Evolutionary conservation across 83 land plant species (phyloP), one percentile per base, ranked within the genome.

Genomic region (Thuja plicata): DNA sequence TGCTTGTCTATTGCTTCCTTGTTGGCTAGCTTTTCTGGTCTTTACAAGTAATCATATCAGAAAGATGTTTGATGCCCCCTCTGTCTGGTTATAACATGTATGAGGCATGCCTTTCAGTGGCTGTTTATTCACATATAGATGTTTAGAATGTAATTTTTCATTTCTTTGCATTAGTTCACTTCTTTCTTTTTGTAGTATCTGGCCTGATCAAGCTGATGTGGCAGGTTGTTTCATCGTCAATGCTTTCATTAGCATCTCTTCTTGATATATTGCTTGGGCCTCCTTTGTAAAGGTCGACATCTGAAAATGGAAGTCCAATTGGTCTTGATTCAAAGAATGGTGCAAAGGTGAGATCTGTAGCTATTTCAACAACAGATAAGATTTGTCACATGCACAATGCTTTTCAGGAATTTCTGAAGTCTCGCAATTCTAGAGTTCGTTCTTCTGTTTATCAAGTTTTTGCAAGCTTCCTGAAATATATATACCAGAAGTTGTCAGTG

Each of bases 161-260:
- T n/a, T n/a, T n/a, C n/a, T n/a, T n/a, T n/a, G n/a, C n/a, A n/a
- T n/a, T n/a, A n/a, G n/a, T 81, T 71, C 45, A 9, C n/a, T 43
- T 81, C 43, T 40, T 38, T 37, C 43, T 16, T 81, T 81, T 45
- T 81, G 45, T 17, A 81, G 45, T 10, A 43, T 81, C 84, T 43
- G 50, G 19, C 52, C 19, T 15, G 32, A 81, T 38, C 48, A 27
- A 43, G 84, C 8, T 41, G 50, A 16, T 43, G 27, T 81, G 45
- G 78, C 96, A 98, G 99, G 95, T 97, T 30, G 87, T 95, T 41
- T 94, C 97, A 88, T 95, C 98, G 34, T 94, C 99, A 87, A 92
- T 98, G 89, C 93, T 98, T 87, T 96, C 99, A 45, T 87, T 98
- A 87, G 94, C 99, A 12, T 93, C 98, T 84, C 92, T 97, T 82